Base-by-base conservation (phyloP, 306 rosid genomes). In the Pyrus pyrifolia region DNA sequence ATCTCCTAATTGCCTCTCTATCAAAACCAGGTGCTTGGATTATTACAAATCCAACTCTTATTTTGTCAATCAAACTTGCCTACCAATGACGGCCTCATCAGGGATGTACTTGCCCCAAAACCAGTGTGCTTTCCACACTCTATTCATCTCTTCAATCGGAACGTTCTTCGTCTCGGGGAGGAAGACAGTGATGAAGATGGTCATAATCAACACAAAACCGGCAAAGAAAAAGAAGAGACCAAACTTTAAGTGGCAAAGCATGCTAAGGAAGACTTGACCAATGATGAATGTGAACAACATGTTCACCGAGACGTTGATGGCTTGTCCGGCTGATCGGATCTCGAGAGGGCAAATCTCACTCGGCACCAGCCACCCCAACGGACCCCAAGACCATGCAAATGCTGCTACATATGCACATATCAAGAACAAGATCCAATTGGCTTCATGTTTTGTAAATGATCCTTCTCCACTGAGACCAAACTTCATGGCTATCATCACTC, bases 341-440 rank as follows among this genome's bases (percentile, higher is more conserved):
- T 91, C 97, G 0, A 91, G 86, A 8, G 94, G 81, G 38, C 85
- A 88, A 29, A 91, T 87, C 68, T 89, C 93, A 65, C 97, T 92
- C 0, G 96, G 97, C 4, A 87, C 96, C 46, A 92, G 67, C 96
- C 97, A 92, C 0, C 89, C 96, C 2, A 92, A 81, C 45, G 96
- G 93, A 11, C 93, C 97, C 97, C 96, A 92, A 2, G 96, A 90
- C 93, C 92, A 93, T 2, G 91, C 97, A 21, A 45, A 92, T 29
- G 89, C 93, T 0, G 93, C 76, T 18, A 88, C 91, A 19, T 87
- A 88, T 1, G 79, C 29, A 23, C 93, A 90, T 4, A 90, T 90
- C 11, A 90, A 69, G 31, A 76, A 59, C 33, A 90, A 64, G 13
- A 64, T 64, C 44, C 25, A 64, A 8, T 64, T 30, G 44, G 68